Percentiles rank a stretch among this genome's conserved stretches.
These are phyloP conservation scores for Neckera pumila DNA, from an alignment of 225 moss, liverwort and hornwort species.

Conservation along the genomic window DNA sequence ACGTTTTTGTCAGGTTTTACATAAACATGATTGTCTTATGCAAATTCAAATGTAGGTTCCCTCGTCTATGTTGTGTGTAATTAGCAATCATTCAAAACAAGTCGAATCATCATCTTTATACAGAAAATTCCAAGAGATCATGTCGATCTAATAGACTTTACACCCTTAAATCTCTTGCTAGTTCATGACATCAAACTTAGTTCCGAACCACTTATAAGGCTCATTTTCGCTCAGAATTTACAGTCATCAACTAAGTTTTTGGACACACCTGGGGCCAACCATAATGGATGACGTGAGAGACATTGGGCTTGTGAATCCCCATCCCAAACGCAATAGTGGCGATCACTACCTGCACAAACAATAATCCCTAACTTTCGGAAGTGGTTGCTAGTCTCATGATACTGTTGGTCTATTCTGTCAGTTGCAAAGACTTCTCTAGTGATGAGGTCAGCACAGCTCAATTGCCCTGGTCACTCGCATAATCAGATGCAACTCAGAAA, in stretches of 20 bases:
- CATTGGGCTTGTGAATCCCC: constrained; percentile 65
- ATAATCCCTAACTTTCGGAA: not conserved
- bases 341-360: constrained; percentile 34
- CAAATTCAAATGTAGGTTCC: not conserved
- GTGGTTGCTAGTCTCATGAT: not conserved
- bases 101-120: not conserved
- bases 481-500: not conserved
- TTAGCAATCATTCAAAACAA: not conserved
- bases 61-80: not conserved
- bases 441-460: not conserved
- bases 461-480: not conserved
- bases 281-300: constrained; percentile 62
- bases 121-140: not conserved
- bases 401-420: not conserved
- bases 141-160: not conserved
- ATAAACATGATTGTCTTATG: not conserved
- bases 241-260: not conserved
- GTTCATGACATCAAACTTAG: not conserved
- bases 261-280: constrained; percentile 56
- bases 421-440: not conserved
- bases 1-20: not conserved
- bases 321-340: constrained; percentile 75
- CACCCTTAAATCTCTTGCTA: not conserved
- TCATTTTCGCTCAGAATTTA: not conserved
- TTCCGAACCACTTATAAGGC: too few relatives aligned